Conservation (phyloP, 352 stramenopile species). For the Pythium utonaiense region DNA sequence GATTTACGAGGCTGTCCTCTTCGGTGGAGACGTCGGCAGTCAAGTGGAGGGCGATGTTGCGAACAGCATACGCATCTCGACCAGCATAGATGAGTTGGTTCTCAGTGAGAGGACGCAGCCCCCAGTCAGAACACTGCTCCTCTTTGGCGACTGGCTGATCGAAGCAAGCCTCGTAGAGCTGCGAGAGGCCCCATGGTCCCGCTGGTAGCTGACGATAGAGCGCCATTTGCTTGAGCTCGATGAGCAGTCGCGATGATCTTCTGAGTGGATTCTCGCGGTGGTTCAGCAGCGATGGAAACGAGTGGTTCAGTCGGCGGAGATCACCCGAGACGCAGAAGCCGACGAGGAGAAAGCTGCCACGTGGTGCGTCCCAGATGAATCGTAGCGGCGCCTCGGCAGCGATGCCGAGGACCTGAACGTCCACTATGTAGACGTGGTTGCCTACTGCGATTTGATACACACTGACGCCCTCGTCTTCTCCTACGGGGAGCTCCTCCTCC, state of each 20-base stretch:
- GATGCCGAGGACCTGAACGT: conserved; percentile 45
- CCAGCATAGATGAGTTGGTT: conserved; percentile 53
- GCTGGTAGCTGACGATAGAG: conserved; percentile 44
- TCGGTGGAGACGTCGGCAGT: conserved; percentile 33
- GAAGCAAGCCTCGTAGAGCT: conserved; percentile 37
- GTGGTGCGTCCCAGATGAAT: conserved; percentile 33
- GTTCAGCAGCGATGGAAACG: conserved; percentile 37
- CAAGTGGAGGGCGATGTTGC: conserved; percentile 39
- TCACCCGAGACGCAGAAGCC: conserved; percentile 59
- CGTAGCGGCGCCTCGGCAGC: conserved; percentile 32
- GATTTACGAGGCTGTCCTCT: conserved; percentile 4
- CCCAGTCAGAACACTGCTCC: conserved; percentile 66
- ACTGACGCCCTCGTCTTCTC: conserved; percentile 33
- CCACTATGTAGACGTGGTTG: conserved; percentile 47
- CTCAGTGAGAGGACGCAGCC: conserved; percentile 32
- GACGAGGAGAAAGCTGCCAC: conserved; percentile 35
- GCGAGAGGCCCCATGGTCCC: conserved; percentile 50
- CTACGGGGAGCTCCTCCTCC: conserved; percentile 9
- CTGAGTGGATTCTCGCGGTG: not conserved
- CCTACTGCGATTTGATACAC: conserved; percentile 49
- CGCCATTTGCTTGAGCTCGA: conserved; percentile 56
- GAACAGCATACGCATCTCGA: conserved; percentile 48
- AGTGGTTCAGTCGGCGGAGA: conserved; percentile 41
- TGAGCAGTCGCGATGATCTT: conserved; percentile 15
- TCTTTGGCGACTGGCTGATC: conserved; percentile 49